Conservation (phyloP, 768 basidiomycete genomes). For the Termitomyces sp. region DNA sequence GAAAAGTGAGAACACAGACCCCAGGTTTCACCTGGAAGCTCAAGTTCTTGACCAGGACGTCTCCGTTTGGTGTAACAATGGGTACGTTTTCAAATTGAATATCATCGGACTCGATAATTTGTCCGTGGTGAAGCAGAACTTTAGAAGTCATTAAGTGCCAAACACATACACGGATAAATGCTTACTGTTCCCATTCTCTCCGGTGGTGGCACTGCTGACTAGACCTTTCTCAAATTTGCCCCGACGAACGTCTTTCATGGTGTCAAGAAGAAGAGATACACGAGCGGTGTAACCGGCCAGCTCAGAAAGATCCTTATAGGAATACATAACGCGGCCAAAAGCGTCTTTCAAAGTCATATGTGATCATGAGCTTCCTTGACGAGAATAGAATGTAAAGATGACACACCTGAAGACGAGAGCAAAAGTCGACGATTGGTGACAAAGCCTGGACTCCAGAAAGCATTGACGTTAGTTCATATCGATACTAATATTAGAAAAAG, state of each 20-base stretch:
- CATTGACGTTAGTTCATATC: background rate
- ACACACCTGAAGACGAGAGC: constrained; percentile 74
- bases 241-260: constrained; percentile 79
- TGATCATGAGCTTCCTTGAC: background rate
- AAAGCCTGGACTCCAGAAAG: constrained; percentile 53
- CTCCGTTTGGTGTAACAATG: constrained; percentile 94
- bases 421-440: constrained; percentile 93
- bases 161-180: constrained; percentile 1
- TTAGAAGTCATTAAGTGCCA: background rate
- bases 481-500: too few species aligned
- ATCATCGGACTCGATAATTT: constrained; percentile 79
- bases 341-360: constrained; percentile 55
- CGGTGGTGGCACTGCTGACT: constrained; percentile 67
- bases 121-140: constrained; percentile 80
- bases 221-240: constrained; percentile 89
- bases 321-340: constrained; percentile 94
- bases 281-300: constrained; percentile 94
- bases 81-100: constrained; percentile 93
- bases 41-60: constrained; percentile 78
- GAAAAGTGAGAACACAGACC: constrained; percentile 34
- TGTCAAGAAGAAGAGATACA: constrained; percentile 83
- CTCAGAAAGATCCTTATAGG: constrained; percentile 94
- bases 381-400: background rate
- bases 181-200: constrained; percentile 75
- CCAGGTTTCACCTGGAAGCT: constrained; percentile 89